Conservation (phyloP, 495 filamentous ascomycete species). For the Aspergillus heteromorphus region DNA sequence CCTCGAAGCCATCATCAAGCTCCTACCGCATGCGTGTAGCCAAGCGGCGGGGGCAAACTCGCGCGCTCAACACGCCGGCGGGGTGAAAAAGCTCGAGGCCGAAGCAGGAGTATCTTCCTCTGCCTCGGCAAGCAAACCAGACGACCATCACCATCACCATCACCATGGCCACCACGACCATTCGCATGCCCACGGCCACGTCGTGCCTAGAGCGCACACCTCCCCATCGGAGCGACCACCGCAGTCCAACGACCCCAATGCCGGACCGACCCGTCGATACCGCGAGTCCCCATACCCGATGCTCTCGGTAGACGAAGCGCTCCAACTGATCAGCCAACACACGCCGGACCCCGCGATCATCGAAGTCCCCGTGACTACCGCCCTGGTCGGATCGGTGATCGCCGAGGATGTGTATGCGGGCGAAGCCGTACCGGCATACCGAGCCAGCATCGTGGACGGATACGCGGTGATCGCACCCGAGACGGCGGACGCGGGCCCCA, state of each 20-base stretch:
- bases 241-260: slow-evolving; percentile 73
- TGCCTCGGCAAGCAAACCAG: slow-evolving; percentile 16
- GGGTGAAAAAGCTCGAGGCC: slow-evolving; percentile 74
- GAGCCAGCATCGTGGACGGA: slow-evolving; percentile 94
- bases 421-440: slow-evolving; percentile 85
- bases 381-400: slow-evolving; percentile 68
- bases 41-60: slow-evolving; percentile 85
- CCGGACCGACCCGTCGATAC: slow-evolving; percentile 71
- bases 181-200: slow-evolving; percentile 59
- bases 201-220: slow-evolving; percentile 66
- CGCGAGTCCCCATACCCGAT: slow-evolving; percentile 89
- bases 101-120: slow-evolving; percentile 61
- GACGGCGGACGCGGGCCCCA: slow-evolving; percentile 44
- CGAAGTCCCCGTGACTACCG: slow-evolving; percentile 52
- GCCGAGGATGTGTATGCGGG: slow-evolving; percentile 75
- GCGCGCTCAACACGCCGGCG: slow-evolving; percentile 70
- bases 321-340: slow-evolving; percentile 62
- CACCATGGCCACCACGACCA: slow-evolving; percentile 48
- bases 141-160: slow-evolving; percentile 47
- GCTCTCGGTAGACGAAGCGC: slow-evolving; percentile 76
- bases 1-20: slow-evolving; percentile 81
- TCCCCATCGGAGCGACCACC: slow-evolving; percentile 48
- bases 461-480: slow-evolving; percentile 66
- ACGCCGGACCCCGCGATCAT: slow-evolving; percentile 55
- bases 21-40: slow-evolving; percentile 86